Conservation (phyloP, 805 yeast genomes). For the Kodamaea hsintzibuensis region DNA sequence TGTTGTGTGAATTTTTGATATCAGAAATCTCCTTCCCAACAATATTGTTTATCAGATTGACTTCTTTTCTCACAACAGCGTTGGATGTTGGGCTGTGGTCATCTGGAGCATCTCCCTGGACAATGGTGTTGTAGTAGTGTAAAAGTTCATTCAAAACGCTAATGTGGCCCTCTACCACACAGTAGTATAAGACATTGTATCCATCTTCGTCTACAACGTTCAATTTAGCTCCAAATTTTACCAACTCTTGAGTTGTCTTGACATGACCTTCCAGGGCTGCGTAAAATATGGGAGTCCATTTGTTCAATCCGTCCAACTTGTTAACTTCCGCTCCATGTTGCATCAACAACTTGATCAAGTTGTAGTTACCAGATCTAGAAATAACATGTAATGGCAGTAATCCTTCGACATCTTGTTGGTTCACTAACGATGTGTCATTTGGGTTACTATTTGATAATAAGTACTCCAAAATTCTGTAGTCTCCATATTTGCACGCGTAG, state of each 20-base stretch:
- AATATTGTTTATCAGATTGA: neutral
- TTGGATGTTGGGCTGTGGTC: constrained; percentile 2
- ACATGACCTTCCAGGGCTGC: constrained; percentile 85
- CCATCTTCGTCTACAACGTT: constrained; percentile 75
- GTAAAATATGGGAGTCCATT: constrained; percentile 93
- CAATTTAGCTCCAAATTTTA: constrained; percentile 72
- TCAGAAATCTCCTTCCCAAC: constrained; percentile 1
- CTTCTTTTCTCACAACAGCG: neutral
- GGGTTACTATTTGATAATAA: constrained; percentile 47
- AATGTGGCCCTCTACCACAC: constrained; percentile 93
- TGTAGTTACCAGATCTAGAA: constrained; percentile 77
- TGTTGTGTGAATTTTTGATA: neutral
- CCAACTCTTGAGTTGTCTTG: constrained; percentile 65
- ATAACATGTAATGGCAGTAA: constrained; percentile 84
- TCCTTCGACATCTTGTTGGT: constrained; percentile 82
- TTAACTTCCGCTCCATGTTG: constrained; percentile 75
- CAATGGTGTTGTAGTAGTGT: constrained; percentile 30
- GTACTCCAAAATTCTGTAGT: constrained; percentile 65
- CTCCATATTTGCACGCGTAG: constrained; percentile 86
- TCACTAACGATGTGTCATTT: constrained; percentile 24
- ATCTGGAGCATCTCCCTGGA: neutral
- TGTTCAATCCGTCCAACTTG: constrained; percentile 77
- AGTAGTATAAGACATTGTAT: constrained; percentile 78
- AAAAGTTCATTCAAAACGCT: constrained; percentile 72
- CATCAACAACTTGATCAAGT: constrained; percentile 66